phyloP scores from a whole-genome alignment of 768 basidiomycete genomes.

The Rhodotorula diobovata region DNA sequence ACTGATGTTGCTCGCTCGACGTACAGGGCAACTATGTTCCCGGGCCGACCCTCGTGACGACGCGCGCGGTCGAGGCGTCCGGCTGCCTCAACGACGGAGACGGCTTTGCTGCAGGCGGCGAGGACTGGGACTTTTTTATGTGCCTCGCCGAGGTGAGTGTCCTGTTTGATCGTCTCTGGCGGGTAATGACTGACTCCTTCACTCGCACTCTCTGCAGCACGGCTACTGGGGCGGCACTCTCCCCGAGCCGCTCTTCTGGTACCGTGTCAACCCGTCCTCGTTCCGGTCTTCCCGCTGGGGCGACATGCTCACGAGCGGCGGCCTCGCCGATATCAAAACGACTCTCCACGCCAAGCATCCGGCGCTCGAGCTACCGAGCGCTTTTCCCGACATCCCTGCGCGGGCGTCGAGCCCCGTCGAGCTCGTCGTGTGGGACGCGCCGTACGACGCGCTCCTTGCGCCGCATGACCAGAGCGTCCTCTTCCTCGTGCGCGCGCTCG shows the following conservation, averaged over 20 bases:
- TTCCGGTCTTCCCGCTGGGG: slow-evolving; percentile 37
- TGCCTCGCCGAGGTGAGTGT: slow-evolving; percentile 25
- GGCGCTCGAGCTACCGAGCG: slow-evolving; percentile 4
- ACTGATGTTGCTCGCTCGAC: too few species aligned
- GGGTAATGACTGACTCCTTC: too few species aligned
- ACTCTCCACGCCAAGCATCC: slow-evolving; percentile 33
- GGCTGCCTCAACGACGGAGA: slow-evolving; percentile 34
- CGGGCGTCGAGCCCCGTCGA: slow-evolving; percentile 23
- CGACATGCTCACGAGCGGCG: slow-evolving; percentile 30
- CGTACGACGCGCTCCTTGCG: slow-evolving; percentile 22
- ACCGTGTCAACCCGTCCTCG: slow-evolving; percentile 34
- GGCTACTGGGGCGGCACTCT: slow-evolving; percentile 39
- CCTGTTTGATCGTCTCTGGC: too few species aligned
- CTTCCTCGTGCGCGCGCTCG: slow-evolving; percentile 36
- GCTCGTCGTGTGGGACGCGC: slow-evolving; percentile 26
- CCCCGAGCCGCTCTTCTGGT: slow-evolving; percentile 38
- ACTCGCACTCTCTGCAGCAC: neutral
- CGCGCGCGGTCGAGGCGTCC: neutral
- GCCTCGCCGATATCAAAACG: slow-evolving; percentile 19
- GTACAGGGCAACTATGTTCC: slow-evolving; percentile 24
- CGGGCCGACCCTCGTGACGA: slow-evolving; percentile 32
- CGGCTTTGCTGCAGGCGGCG: slow-evolving; percentile 32
- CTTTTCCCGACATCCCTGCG: slow-evolving; percentile 1
- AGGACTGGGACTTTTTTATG: slow-evolving; percentile 43
- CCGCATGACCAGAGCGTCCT: slow-evolving; percentile 22